These are phyloP conservation scores for Podila clonocystis DNA, from an alignment of 192 early-diverging fungal genomes.

Conservation along the genomic window DNA sequence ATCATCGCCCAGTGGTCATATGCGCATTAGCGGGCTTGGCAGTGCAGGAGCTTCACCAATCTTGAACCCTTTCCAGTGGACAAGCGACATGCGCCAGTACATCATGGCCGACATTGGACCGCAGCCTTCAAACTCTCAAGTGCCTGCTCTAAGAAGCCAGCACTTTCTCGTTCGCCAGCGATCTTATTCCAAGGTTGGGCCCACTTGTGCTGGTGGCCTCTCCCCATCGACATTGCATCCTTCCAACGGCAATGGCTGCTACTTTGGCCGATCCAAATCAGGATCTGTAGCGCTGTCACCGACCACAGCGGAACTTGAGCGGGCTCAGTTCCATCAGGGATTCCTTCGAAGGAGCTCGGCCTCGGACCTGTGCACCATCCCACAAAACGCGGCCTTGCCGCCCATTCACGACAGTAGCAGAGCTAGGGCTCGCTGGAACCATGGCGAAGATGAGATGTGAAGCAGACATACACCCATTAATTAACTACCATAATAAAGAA, in stretches of 20 bases:
- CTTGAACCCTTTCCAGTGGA: constrained; percentile 37
- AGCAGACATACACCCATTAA: no score
- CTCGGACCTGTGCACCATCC: neutral
- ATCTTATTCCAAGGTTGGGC: constrained; percentile 27
- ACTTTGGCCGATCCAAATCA: neutral
- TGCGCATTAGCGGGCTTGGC: neutral
- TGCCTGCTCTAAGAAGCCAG: constrained; percentile 10
- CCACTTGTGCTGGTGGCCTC: neutral
- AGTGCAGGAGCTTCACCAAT: constrained; percentile 15
- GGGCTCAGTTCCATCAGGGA: neutral
- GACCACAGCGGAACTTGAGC: neutral
- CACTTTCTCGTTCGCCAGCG: constrained; percentile 15
- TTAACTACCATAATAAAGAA: no score
- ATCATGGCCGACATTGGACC: constrained; percentile 51
- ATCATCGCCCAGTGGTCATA: constrained; percentile 21
- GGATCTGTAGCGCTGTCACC: neutral
- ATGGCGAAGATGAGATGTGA: no score
- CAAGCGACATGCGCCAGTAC: constrained; percentile 36
- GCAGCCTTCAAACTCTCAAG: constrained; percentile 33
- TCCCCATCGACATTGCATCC: neutral
- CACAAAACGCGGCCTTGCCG: neutral
- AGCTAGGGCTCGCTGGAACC: no score
- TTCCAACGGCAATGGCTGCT: neutral
- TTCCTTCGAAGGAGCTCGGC: neutral
- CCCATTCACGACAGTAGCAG: neutral